Conservation (phyloP, 2,329 filamentous ascomycete species). For the Epichloe scottii region DNA sequence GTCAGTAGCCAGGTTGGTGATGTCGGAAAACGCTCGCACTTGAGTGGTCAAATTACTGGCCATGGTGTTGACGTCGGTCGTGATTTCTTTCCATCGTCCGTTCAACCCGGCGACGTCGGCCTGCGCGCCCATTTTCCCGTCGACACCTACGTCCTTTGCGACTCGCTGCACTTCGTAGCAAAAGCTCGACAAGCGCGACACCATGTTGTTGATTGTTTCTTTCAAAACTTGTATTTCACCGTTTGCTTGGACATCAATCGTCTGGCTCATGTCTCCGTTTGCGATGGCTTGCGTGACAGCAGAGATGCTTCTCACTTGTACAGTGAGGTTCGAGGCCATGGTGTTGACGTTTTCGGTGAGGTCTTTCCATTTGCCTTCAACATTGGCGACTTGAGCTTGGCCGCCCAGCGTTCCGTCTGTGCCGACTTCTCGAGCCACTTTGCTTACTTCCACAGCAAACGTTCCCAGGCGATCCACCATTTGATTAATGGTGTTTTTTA, state of each 20-base stretch:
- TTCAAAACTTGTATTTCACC: constrained; percentile 91
- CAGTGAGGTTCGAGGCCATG: constrained; percentile 56
- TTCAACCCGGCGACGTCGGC: constrained; percentile 88
- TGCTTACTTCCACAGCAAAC: constrained; percentile 93
- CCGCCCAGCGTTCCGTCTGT: constrained; percentile 91
- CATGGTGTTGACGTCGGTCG: constrained; percentile 93
- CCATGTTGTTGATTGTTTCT: constrained; percentile 98
- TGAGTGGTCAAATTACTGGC: constrained; percentile 72
- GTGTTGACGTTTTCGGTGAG: constrained; percentile 83
- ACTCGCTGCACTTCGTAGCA: constrained; percentile 93
- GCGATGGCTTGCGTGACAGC: constrained; percentile 91
- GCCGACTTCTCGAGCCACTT: constrained; percentile 88
- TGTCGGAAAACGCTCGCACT: constrained; percentile 94
- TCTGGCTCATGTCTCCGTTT: constrained; percentile 89
- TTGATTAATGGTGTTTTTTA: constrained; percentile 97
- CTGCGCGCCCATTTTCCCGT: constrained; percentile 97
- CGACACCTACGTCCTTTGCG: constrained; percentile 90
- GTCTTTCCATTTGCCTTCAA: constrained; percentile 97
- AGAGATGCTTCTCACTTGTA: constrained; percentile 80
- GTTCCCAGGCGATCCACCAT: constrained; percentile 97
- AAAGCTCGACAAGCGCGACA: constrained; percentile 87
- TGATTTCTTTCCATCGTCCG: constrained; percentile 96
- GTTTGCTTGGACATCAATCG: constrained; percentile 89
- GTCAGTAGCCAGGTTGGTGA: constrained; percentile 93
- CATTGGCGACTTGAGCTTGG: constrained; percentile 85